Evolutionary conservation across 192 early-diverging fungal genomes (phyloP).

Genomic region (Dimargaris xerosporica): DNA sequence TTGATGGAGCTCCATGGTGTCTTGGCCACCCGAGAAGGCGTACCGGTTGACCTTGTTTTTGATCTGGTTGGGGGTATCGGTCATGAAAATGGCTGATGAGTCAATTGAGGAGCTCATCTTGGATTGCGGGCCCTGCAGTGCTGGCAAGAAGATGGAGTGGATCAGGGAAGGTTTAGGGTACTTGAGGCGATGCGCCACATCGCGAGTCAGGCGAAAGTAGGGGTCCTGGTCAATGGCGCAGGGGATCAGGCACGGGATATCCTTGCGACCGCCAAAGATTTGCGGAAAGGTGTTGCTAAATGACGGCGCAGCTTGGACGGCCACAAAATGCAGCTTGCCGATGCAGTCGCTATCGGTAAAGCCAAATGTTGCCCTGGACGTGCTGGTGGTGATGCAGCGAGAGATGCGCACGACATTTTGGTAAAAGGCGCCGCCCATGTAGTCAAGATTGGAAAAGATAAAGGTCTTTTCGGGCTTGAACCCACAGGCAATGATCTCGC

Average conservation of each 20-base stretch:
- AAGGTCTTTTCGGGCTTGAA: constrained; percentile 94
- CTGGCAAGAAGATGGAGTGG: constrained; percentile 91
- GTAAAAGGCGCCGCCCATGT: constrained; percentile 89
- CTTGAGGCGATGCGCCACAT: constrained; percentile 81
- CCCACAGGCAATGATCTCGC: constrained; percentile 87
- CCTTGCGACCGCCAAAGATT: constrained; percentile 80
- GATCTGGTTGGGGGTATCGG: constrained; percentile 79
- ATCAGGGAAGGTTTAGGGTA: constrained; percentile 91
- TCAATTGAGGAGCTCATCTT: constrained; percentile 93
- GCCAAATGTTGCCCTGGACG: constrained; percentile 80
- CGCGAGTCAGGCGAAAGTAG: constrained; percentile 94
- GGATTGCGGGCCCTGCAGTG: constrained; percentile 72
- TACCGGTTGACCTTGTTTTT: constrained; percentile 96
- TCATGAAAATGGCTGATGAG: constrained; percentile 82
- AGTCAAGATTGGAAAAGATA: constrained; percentile 87
- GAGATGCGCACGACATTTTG: constrained; percentile 83
- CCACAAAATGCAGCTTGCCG: constrained; percentile 88
- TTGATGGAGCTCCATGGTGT: constrained; percentile 70
- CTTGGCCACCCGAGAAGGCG: constrained; percentile 87
- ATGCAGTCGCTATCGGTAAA: constrained; percentile 78
- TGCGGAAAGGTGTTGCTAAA: constrained; percentile 90
- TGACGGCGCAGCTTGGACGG: constrained; percentile 86
- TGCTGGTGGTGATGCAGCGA: constrained; percentile 65
- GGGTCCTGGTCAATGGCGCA: constrained; percentile 99
- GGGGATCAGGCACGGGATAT: constrained; percentile 93